Base-by-base conservation (phyloP, 1,284 basidiomycete genomes). In the Fomitopsis pinicola region DNA sequence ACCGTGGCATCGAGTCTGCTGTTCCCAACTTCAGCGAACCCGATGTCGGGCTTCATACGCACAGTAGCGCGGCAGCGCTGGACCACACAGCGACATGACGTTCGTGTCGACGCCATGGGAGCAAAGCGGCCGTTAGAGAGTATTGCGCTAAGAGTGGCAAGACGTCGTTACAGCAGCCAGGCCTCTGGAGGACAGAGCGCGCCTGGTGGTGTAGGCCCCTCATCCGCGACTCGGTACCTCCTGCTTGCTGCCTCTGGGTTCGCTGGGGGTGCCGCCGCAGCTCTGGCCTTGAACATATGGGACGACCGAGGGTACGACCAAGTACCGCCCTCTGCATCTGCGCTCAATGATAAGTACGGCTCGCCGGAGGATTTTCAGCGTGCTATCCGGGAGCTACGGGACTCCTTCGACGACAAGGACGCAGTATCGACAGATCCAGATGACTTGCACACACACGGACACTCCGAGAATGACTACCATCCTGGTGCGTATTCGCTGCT, bases 381-480 rank as follows among this genome's bases (percentile, higher is more conserved):
- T 15, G 86, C 83, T 0, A 82, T 88, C 44, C 68, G 71, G 45
- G 82, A 84, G 52, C 71, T 88, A 10, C 74, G 67, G 55, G 60
- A 45, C n/a, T 63, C 73, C 0, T 81, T 87, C 63, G 68, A 71
- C 0, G 62, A 52, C 1, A 69, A 73, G 22, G 78, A 75, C 15
- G 59, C 71, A 7, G 81, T 88, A 14, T 83, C 85, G 12, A 86
- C 82, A 0, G 80, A 87, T 66, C 71, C 76, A 4, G 81, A 83
- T 36, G 82, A 85, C 58, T 70, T 89, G 8, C 74, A 78, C 14
- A 66, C 75, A 14, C 86, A 89, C 66, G 88, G 88, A 0, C 81
- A 80, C 63, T 87, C 85, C 2, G 73, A 77, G 55, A 82, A 83
- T 61, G 81, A 84, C 50, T 78, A 87, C 64, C 85, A 86, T 69